Percentiles rank a stretch among this genome's conserved stretches.
Evolutionary conservation across 495 filamentous ascomycete genomes (phyloP).

Genomic region (Delitschia confertaspora): DNA sequence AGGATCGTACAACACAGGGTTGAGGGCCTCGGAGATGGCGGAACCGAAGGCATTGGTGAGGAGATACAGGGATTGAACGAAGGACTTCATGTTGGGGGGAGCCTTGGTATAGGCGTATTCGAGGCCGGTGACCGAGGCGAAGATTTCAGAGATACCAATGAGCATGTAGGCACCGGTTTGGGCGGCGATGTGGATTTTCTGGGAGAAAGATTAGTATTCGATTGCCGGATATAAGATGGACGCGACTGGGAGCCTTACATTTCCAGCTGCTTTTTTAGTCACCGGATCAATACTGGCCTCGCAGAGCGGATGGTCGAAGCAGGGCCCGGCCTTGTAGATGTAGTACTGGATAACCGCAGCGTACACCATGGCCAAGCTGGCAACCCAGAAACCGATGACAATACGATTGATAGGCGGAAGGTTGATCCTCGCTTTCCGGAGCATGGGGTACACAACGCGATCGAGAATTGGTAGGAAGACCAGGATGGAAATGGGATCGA

Average conservation of each 20-base stretch:
- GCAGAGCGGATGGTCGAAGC: slow-evolving; percentile 30
- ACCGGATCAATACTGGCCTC: slow-evolving; percentile 15
- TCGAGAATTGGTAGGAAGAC: slow-evolving; percentile 63
- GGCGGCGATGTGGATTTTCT: slow-evolving; percentile 35
- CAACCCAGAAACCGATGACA: slow-evolving; percentile 59
- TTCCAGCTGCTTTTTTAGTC: slow-evolving; percentile 14
- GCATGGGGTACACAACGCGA: slow-evolving; percentile 55
- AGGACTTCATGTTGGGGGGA: slow-evolving; percentile 57
- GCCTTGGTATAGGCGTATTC: slow-evolving; percentile 66
- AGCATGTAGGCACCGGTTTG: slow-evolving; percentile 41
- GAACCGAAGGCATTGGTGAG: slow-evolving; percentile 43
- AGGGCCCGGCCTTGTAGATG: slow-evolving; percentile 55
- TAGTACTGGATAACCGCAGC: slow-evolving; percentile 64
- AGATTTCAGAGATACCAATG: slow-evolving; percentile 60
- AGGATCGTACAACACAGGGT: slow-evolving; percentile 53
- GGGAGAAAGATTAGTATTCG: slow-evolving; percentile 9
- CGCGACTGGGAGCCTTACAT: slow-evolving; percentile 33
- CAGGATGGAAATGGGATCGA: slow-evolving; percentile 68
- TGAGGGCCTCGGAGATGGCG: slow-evolving; percentile 48
- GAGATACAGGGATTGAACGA: slow-evolving; percentile 58
- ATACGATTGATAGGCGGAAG: slow-evolving; percentile 71
- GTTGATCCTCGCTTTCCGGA: slow-evolving; percentile 54
- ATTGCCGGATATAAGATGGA: slow-evolving; percentile 14
- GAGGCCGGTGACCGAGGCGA: slow-evolving; percentile 60
- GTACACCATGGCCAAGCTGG: slow-evolving; percentile 52